Conservation (phyloP, 108 stramenopile species). For the Schizochytrium sp. region DNA sequence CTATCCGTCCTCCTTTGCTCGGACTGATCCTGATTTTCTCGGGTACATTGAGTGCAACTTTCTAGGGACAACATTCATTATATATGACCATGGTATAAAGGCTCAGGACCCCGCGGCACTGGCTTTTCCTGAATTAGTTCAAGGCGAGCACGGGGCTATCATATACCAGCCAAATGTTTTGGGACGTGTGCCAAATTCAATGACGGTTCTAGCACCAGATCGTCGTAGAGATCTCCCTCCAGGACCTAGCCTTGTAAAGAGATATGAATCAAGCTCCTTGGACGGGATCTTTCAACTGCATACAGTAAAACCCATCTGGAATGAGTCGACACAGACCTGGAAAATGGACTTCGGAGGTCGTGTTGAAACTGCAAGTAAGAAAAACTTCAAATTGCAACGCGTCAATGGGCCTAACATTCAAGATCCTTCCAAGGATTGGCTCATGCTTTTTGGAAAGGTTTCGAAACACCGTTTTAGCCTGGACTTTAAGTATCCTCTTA, state of each 20-base stretch:
- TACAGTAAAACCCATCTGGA: conserved; percentile 61
- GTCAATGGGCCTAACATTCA: neutral
- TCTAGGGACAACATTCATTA: neutral
- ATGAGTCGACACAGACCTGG: conserved; percentile 38
- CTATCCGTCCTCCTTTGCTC: neutral
- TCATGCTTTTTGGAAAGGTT: conserved; percentile 64
- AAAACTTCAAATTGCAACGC: conserved; percentile 65
- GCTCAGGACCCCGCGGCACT: neutral
- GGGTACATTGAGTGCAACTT: conserved; percentile 51
- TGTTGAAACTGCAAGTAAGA: conserved; percentile 64
- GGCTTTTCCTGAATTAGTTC: conserved; percentile 20
- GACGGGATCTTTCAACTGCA: conserved; percentile 8
- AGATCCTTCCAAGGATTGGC: conserved; percentile 36
- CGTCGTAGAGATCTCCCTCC: neutral
- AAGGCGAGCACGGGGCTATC: conserved; percentile 49
- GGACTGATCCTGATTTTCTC: neutral
- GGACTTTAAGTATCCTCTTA: conserved; percentile 60
- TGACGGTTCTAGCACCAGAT: conserved; percentile 60
- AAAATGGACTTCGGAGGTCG: conserved; percentile 67
- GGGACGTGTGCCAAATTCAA: conserved; percentile 64
- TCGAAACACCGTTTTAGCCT: conserved; percentile 64
- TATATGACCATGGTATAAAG: conserved; percentile 19
- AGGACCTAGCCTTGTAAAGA: neutral
- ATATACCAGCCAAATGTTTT: conserved; percentile 62
- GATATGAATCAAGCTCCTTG: neutral